These are phyloP conservation scores for Amaranthus tricolor DNA, from an alignment of 179 eudicot species.

Conservation along the genomic window DNA sequence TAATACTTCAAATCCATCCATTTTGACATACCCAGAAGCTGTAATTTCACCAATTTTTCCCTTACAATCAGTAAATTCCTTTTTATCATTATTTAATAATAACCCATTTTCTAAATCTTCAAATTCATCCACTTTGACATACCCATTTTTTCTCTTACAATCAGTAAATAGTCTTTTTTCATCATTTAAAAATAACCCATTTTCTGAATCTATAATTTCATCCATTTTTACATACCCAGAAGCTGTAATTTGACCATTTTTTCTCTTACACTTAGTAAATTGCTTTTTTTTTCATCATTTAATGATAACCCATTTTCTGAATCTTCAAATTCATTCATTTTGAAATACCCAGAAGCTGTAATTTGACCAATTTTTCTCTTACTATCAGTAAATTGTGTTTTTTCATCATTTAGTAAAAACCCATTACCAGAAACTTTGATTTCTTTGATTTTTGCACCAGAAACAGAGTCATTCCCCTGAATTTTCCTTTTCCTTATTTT, in stretches of 20 bases:
- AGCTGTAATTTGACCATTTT: too few relatives aligned
- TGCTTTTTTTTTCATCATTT: too few relatives aligned
- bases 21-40: too few relatives aligned
- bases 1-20: too few relatives aligned
- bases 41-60: too few relatives aligned
- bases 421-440: slow-evolving; percentile 45
- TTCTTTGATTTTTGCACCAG: slow-evolving; percentile 22
- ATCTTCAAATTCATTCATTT: slow-evolving; percentile 17
- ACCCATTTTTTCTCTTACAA: slow-evolving; percentile 24
- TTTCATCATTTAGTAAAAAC: slow-evolving; percentile 26
- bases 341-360: slow-evolving; percentile 2
- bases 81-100: too few relatives aligned
- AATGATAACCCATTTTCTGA: slow-evolving; percentile 28
- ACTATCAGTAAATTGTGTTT: slow-evolving; percentile 14
- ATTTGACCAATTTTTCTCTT: slow-evolving; percentile 23
- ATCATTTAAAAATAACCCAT: slow-evolving; percentile 33
- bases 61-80: too few relatives aligned
- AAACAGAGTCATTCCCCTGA: slow-evolving; percentile 23
- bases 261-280: too few relatives aligned
- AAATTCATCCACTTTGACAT: slow-evolving; percentile 5
- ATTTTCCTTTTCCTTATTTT: slow-evolving; percentile 28
- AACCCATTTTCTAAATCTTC: too few relatives aligned
- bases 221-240: too few relatives aligned
- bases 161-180: slow-evolving; percentile 14
- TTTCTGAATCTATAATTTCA: slow-evolving; percentile 37